Conservation (phyloP, 129 eudicot genomes). For the Chrysanthemum seticuspe region DNA sequence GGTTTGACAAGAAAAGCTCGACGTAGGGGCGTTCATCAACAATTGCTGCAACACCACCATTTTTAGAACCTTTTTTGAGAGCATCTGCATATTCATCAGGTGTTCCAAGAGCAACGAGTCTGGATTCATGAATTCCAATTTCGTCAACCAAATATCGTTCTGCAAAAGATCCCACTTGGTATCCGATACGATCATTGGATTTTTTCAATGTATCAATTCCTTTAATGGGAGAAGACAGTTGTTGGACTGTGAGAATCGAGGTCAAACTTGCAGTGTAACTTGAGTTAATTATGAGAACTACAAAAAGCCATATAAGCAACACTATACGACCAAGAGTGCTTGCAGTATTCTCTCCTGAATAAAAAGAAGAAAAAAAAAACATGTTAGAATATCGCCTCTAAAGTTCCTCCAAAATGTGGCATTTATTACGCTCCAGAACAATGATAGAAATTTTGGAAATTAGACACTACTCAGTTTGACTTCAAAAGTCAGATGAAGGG, state of each 20-base stretch:
- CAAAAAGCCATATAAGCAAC: constrained; percentile 86
- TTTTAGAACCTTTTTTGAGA: constrained; percentile 57
- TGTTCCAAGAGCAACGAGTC: constrained; percentile 70
- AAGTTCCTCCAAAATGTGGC: neutral
- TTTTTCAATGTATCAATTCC: constrained; percentile 65
- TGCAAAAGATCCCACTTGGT: constrained; percentile 88
- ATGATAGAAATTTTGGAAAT: neutral
- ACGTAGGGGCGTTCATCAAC: constrained; percentile 86
- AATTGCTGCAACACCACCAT: constrained; percentile 80
- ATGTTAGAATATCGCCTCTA: neutral
- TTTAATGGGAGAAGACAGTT: constrained; percentile 67
- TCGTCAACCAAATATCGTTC: constrained; percentile 68
- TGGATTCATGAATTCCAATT: constrained; percentile 54
- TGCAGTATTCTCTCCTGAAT: constrained; percentile 77
- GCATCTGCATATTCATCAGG: constrained; percentile 73
- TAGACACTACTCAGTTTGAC: constrained; percentile 3
- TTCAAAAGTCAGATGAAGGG: constrained; percentile 4
- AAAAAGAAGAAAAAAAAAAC: constrained; percentile 20
- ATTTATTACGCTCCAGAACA: neutral
- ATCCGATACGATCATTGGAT: constrained; percentile 66
- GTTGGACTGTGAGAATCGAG: constrained; percentile 90
- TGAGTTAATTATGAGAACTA: constrained; percentile 79
- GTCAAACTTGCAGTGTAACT: constrained; percentile 98
- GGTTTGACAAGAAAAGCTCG: constrained; percentile 81
- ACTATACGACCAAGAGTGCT: constrained; percentile 81